Percentiles rank a stretch among this genome's conserved stretches.
These are phyloP conservation scores for Chloranthus sessilifolius DNA, from an alignment of 164 flowering plant species.

Conservation along the genomic window DNA sequence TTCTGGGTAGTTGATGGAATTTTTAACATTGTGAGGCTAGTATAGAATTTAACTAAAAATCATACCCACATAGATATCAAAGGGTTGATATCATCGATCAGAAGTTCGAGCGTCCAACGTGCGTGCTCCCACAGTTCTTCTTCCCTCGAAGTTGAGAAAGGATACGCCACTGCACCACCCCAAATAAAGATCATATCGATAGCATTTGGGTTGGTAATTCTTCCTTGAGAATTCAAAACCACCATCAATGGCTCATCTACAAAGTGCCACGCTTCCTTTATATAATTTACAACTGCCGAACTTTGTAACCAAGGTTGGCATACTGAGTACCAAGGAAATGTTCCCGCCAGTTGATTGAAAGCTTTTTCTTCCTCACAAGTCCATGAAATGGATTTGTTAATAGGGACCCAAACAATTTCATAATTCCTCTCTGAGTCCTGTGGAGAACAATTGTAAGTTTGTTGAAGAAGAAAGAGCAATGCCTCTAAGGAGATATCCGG, in stretches of 20 bases:
- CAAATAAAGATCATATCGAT: conserved; percentile 61
- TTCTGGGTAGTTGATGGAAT: no score
- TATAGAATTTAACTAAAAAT: no score
- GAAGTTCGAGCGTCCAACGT: conserved; percentile 41
- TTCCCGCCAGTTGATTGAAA: conserved; percentile 37
- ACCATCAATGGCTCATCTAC: conserved; percentile 54
- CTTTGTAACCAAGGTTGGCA: conserved; percentile 49
- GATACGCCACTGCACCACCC: conserved; percentile 74
- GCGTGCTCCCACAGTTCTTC: conserved; percentile 54
- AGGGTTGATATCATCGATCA: conserved; percentile 40
- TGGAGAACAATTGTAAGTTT: conserved; percentile 30
- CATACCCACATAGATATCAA: conserved; percentile 46
- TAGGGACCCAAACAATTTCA: conserved; percentile 70
- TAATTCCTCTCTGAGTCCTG: conserved; percentile 24
- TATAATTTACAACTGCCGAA: conserved; percentile 33
- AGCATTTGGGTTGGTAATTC: conserved; percentile 46
- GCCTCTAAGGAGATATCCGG: conserved; percentile 45
- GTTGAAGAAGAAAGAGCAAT: conserved; percentile 44
- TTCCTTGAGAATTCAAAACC: conserved; percentile 55
- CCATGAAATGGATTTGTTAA: conserved; percentile 42
- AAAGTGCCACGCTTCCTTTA: conserved; percentile 45
- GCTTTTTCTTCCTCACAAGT: conserved; percentile 27
- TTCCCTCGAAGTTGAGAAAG: conserved; percentile 62
- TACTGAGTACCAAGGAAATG: conserved; percentile 62
- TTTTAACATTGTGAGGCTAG: no score